phyloP scores from a whole-genome alignment of 371 early-diverging fungal species.

The Neoconidiobolus thromboides region DNA sequence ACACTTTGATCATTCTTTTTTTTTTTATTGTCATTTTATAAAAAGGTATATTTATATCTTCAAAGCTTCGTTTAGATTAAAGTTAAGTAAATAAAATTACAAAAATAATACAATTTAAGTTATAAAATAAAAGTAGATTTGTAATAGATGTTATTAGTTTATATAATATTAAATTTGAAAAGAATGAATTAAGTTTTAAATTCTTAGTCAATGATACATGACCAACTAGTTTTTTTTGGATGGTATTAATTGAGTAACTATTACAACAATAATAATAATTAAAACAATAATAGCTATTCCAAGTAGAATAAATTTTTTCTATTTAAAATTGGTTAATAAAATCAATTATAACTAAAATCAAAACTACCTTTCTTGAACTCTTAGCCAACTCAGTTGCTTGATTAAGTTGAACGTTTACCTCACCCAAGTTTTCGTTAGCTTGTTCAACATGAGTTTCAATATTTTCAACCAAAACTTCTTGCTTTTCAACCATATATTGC shows the following conservation, averaged over 20 bases:
- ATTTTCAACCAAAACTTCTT: constrained; percentile 49
- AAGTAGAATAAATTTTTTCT: neutral
- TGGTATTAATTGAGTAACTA: neutral
- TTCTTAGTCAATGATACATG: too few relatives aligned
- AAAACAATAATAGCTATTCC: neutral
- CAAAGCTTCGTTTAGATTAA: too few relatives aligned
- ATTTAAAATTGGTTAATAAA: constrained; percentile 10
- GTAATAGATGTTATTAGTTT: too few relatives aligned
- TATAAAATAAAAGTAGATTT: too few relatives aligned
- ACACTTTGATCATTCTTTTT: too few relatives aligned
- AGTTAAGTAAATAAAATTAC: too few relatives aligned
- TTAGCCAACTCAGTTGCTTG: constrained; percentile 48
- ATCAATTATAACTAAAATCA: neutral
- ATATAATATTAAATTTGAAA: too few relatives aligned
- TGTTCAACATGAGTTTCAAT: constrained; percentile 48
- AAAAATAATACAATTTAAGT: too few relatives aligned
- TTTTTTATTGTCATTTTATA: too few relatives aligned
- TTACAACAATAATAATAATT: neutral
- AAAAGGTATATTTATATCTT: too few relatives aligned
- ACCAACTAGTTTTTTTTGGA: too few relatives aligned
- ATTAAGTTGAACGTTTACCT: constrained; percentile 43
- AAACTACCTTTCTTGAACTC: constrained; percentile 32
- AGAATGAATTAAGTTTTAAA: too few relatives aligned
- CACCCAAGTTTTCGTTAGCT: constrained; percentile 39
- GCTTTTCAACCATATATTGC: constrained; percentile 66